These are phyloP conservation scores for Chrysochromulina tobinii DNA, from an alignment of 78 protist species.

Conservation along the genomic window DNA sequence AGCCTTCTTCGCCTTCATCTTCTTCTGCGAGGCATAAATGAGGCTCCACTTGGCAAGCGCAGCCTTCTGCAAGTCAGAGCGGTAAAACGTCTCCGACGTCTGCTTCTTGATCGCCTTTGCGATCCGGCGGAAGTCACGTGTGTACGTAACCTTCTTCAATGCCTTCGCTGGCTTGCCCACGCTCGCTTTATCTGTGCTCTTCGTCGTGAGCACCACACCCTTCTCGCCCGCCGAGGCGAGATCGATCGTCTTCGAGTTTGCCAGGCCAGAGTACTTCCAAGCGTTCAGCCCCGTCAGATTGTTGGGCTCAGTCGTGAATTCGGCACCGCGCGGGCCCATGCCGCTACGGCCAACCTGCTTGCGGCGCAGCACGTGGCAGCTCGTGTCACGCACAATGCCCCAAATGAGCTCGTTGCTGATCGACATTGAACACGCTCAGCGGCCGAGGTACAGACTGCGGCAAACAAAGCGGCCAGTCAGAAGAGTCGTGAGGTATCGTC, in stretches of 20 bases:
- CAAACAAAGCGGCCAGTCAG: no score
- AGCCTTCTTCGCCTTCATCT: no score
- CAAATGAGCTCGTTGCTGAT: neutral
- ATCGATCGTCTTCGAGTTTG: neutral
- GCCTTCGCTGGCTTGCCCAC: neutral
- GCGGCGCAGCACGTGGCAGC: neutral
- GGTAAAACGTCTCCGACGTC: neutral
- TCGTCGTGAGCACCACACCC: neutral
- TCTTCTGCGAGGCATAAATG: neutral
- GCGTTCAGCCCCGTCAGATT: neutral
- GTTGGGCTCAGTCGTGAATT: neutral
- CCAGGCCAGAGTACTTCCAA: conserved; percentile 32
- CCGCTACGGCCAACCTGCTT: neutral
- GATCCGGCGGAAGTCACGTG: neutral
- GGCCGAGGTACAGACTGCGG: no score
- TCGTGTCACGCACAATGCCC: neutral
- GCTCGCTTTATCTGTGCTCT: neutral
- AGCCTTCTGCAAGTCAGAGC: neutral
- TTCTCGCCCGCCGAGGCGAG: neutral
- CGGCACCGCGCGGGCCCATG: neutral
- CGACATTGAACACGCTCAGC: no score
- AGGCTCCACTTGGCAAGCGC: conserved; percentile 17
- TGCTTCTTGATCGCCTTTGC: neutral
- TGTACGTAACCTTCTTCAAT: neutral
- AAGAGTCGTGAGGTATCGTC: no score